Evolutionary conservation across 2,329 filamentous ascomycete genomes (phyloP), one percentile per base, ranked within the genome.

Genomic region (Dactylella cylindrospora): DNA sequence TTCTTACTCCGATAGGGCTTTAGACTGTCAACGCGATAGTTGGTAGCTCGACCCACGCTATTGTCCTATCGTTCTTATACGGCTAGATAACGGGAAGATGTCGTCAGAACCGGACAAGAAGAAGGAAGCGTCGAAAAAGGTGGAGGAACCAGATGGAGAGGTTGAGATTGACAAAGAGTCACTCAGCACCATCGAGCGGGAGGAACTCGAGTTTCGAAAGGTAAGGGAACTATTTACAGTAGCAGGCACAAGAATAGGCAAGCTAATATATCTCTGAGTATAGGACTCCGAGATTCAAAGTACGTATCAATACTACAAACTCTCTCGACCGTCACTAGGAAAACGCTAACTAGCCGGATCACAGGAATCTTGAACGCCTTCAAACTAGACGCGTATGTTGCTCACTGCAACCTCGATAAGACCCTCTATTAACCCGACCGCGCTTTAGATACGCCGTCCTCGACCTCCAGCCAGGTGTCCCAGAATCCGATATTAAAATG

Each of bases 251-350:
- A n/a, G n/a, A n/a, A 10, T 5, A 17, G 6, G n/a, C 8, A 7
- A 32, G 40, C 54, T 65, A 57, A 65, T 41, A 39, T 55, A 5
- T 46, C 12, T 32, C 36, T 59, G 43, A 47, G 19, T 57, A 22
- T 41, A 95, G 87, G 93, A 97, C 80, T 85, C 86, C 60, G 91
- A 97, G 73, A 97, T 97, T 70, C 88, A 95, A 71, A 86, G 91
- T 61, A 61, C 25, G 55, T 60, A 26, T n/a, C 44, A 12, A 28
- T 20, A 43, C 39, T 22, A 35, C 32, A 38, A 36, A 19, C 9
- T 15, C 28, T 69, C 65, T 32, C 68, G 61, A 23, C 26, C 23
- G 13, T 17, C 44, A 13, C 41, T n/a, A n/a, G n/a, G n/a, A n/a
- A n/a, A 13, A 29, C 36, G 39, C 36, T 31, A 22, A 52, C 3